Conservation (phyloP, 1,284 basidiomycete species). For the Stereum hirsutum region DNA sequence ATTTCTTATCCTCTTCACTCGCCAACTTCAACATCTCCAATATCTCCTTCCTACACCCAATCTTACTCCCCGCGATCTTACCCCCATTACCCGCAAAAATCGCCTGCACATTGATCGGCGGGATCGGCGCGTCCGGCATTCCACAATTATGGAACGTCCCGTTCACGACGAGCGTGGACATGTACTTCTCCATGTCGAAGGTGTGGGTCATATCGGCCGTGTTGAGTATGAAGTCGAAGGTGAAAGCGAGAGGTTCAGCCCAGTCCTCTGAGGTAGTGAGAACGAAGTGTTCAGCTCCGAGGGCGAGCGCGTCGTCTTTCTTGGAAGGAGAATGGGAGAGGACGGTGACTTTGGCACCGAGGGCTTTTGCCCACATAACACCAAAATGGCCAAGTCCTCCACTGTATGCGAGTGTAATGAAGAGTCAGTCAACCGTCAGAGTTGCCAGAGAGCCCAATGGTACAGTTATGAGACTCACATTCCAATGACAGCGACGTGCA, state of each 20-base stretch:
- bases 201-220: background rate
- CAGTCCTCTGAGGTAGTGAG: background rate
- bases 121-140: background rate
- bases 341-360: constrained; percentile 45
- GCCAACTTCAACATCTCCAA: constrained; percentile 46
- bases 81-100: constrained; percentile 44
- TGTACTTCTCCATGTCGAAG: background rate
- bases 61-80: constrained; percentile 48
- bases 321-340: constrained; percentile 60
- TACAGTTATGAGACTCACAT: too few species aligned
- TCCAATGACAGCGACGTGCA: constrained; percentile 60
- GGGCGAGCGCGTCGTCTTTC: constrained; percentile 28
- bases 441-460: too few species aligned
- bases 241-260: background rate
- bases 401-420: too few species aligned
- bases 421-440: too few species aligned
- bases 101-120: constrained; percentile 15
- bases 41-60: too few species aligned
- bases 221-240: background rate
- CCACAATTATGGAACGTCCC: background rate
- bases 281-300: background rate
- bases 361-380: constrained; percentile 13
- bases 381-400: constrained; percentile 38
- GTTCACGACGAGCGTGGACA: background rate
- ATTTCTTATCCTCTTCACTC: constrained; percentile 41